Conservation (phyloP, 805 yeast genomes). For the Wickerhamiella kazuoi region DNA sequence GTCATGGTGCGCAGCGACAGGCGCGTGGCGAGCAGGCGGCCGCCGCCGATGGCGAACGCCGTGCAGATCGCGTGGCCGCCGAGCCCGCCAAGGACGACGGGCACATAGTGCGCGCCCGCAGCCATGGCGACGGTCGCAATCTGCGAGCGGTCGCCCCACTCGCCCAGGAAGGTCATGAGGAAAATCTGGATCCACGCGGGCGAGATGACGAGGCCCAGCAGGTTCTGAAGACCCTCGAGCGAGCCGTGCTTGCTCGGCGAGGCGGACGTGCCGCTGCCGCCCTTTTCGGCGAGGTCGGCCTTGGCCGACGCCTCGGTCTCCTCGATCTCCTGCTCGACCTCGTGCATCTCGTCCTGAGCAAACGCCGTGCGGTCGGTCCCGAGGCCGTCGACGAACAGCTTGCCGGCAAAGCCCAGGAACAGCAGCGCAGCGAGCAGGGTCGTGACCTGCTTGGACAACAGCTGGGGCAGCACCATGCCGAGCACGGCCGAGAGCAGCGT, state of each 20-base stretch:
- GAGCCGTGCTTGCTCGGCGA: conserved; percentile 1
- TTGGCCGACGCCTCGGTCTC: conserved; percentile 35
- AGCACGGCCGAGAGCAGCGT: conserved; percentile 77
- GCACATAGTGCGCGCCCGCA: conserved; percentile 85
- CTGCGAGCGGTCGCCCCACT: conserved; percentile 98
- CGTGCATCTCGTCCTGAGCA: conserved; percentile 91
- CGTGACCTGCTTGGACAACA: conserved; percentile 64
- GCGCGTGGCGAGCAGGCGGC: conserved; percentile 72
- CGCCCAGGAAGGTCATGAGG: conserved; percentile 90
- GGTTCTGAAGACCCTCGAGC: conserved; percentile 29
- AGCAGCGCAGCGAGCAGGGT: conserved; percentile 65
- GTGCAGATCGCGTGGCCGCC: conserved; percentile 83
- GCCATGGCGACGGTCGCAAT: conserved; percentile 98
- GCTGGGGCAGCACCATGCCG: conserved; percentile 78
- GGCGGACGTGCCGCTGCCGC: conserved; percentile 10
- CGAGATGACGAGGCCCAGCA: conserved; percentile 49
- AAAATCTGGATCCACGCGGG: conserved; percentile 92
- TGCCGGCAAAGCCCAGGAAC: conserved; percentile 25
- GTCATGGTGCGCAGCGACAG: conserved; percentile 87
- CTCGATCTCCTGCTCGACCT: conserved; percentile 86
- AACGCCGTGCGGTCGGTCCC: conserved; percentile 47
- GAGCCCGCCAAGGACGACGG: conserved; percentile 73
- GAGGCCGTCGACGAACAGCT: conserved; percentile 59
- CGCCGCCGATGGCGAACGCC: conserved; percentile 81
- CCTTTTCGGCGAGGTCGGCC: conserved; percentile 21